Base-by-base conservation (phyloP, 2,329 filamentous ascomycete genomes). In the Plectosphaerella plurivora region DNA sequence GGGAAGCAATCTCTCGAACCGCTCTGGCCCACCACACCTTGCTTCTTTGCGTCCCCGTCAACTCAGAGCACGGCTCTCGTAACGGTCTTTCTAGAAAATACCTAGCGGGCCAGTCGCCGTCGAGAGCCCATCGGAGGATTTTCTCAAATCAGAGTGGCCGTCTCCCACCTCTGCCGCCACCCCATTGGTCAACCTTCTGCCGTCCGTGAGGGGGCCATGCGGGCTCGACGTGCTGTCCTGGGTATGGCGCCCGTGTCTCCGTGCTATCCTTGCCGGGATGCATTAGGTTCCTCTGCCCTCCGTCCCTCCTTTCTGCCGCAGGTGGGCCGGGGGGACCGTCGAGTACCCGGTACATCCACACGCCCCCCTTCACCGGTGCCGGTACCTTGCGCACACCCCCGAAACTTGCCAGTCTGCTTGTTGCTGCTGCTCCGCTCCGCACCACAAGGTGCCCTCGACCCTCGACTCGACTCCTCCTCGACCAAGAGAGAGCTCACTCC, bases 1-100 rank as follows among this genome's bases (percentile, higher is more conserved):
- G 61, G 69, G 28, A 33, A 8, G 28, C 67, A 74, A 74, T 76
- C 69, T 75, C 68, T 66, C 70, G 70, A 73, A 74, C 72, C 69
- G 68, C 71, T 65, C 71, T 65, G 64, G 55, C 61, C 57, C 53
- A 24, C 48, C 63, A 64, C 67, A 65, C 70, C 67, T 70, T 72
- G 66, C 71, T 20, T 69, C 51, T 64, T 72, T 64, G 52, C 66
- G 28, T n/a, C 28, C 28, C 28, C 28, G 28, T 33, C 28, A 33
- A 33, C 28, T 33, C 28, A 33, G 28, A 33, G 28, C 28, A 64
- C 66, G 66, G 62, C 63, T 70, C 68, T 70, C 64, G 65, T 73
- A 75, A 76, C 73, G 71, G 70, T 67, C 66, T 71, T 33, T 73
- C 67, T 71, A 70, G 67, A 72, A 70, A 54, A 71, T 33, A 33